phyloP scores from a whole-genome alignment of 225 moss, liverwort and hornwort species.

The Pseudoscleropodium purum region DNA sequence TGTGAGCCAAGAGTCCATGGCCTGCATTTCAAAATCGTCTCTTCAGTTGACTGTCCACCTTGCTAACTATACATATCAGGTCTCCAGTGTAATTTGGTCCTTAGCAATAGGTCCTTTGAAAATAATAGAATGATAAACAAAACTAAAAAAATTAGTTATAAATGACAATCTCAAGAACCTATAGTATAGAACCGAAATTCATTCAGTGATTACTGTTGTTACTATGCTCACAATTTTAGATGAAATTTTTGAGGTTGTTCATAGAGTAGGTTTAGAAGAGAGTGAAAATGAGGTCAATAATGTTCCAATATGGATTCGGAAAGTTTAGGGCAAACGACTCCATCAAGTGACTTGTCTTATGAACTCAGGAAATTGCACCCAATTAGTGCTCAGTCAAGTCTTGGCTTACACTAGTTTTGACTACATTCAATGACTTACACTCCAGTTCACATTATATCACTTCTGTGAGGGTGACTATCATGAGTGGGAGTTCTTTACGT shows the following conservation, averaged over 20 bases:
- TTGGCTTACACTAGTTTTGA: neutral
- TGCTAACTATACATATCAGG: neutral
- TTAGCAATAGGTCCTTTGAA: neutral
- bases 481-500: neutral
- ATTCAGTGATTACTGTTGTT: neutral
- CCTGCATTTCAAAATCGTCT: constrained; percentile 16
- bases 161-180: neutral
- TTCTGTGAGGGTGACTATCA: neutral
- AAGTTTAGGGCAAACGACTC: neutral
- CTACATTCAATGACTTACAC: neutral
- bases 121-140: neutral
- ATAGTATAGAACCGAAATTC: no score
- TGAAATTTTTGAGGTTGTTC: neutral
- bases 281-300: neutral
- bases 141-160: neutral
- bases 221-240: neutral
- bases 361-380: neutral
- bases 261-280: no score
- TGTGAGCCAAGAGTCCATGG: constrained; percentile 56
- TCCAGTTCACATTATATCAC: neutral
- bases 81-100: neutral
- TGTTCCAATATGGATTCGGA: neutral
- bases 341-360: neutral
- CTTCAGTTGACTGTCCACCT: neutral
- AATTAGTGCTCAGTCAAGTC: neutral